A percentile compares a stretch with the other conserved stretches of the same genome.
Conservation (phyloP, 2,329 filamentous ascomycete genomes). For the Samsoniella hepiali region DNA sequence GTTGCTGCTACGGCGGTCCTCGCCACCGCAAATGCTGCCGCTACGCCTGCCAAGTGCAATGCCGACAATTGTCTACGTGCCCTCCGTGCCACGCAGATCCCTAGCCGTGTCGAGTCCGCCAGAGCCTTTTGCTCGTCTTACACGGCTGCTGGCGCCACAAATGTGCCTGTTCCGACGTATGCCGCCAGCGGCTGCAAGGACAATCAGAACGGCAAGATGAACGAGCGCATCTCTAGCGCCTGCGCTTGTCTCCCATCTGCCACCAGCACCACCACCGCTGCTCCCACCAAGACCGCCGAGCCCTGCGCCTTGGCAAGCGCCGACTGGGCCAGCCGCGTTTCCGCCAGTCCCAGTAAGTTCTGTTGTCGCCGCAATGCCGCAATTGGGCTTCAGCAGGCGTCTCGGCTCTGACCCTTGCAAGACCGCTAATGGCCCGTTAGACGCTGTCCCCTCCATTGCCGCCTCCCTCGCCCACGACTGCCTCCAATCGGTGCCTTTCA, state of each 20-base stretch:
- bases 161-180: constrained; percentile 24
- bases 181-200: constrained; percentile 23
- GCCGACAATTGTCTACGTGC: constrained; percentile 39
- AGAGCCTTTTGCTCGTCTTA: constrained; percentile 32
- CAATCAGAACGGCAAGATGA: constrained; percentile 23
- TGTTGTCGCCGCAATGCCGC: not conserved
- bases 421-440: not conserved
- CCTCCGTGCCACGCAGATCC: constrained; percentile 32
- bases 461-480: constrained; percentile 38
- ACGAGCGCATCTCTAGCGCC: constrained; percentile 25
- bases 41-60: constrained; percentile 26
- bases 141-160: constrained; percentile 22
- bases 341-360: constrained; percentile 1
- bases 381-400: not conserved
- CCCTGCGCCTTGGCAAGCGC: constrained; percentile 21
- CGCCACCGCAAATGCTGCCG: constrained; percentile 13
- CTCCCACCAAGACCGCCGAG: constrained; percentile 7
- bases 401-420: not conserved
- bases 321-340: constrained; percentile 19
- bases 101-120: constrained; percentile 32
- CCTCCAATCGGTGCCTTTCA: constrained; percentile 38
- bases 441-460: constrained; percentile 30
- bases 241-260: constrained; percentile 25
- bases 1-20: constrained; percentile 18
- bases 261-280: constrained; percentile 18